Percentiles rank a stretch among this genome's conserved stretches.
Conservation (phyloP, 768 basidiomycete genomes). For the Termitomyces sp. region DNA sequence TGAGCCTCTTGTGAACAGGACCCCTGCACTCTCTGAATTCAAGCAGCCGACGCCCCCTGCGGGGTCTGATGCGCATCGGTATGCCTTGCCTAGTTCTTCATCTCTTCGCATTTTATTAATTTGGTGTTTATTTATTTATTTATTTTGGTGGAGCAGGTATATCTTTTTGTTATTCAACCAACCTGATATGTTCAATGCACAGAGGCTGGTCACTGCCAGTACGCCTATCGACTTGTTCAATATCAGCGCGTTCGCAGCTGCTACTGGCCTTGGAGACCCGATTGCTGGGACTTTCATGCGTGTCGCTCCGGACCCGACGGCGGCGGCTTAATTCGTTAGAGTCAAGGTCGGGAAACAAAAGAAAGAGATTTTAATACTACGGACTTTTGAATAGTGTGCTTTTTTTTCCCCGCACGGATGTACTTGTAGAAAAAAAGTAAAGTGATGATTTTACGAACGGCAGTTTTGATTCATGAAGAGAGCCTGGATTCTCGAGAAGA, state of each 20-base stretch:
- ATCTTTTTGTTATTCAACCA: conserved; percentile 35
- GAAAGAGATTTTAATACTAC: no score
- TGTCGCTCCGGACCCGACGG: conserved; percentile 26
- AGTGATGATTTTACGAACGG: no score
- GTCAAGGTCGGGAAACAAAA: no score
- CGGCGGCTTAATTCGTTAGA: not conserved
- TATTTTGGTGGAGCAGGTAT: conserved; percentile 23
- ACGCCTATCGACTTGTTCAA: conserved; percentile 33
- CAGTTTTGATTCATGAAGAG: no score
- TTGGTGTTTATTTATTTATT: no score
- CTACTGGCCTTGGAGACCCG: conserved; percentile 36
- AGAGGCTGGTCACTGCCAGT: conserved; percentile 31
- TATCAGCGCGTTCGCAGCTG: conserved; percentile 10
- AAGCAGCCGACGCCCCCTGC: conserved; percentile 37
- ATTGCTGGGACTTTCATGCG: conserved; percentile 45
- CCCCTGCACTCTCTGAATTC: conserved; percentile 34
- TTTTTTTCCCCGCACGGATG: no score
- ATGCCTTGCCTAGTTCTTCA: not conserved
- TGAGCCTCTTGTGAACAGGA: conserved; percentile 25
- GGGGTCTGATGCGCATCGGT: conserved; percentile 39
- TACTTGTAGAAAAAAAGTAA: no score
- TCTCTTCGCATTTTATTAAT: no score
- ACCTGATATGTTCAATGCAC: conserved; percentile 30
- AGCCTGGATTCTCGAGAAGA: no score
- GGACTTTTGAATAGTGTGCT: no score